Base-by-base conservation (phyloP, 73 alveolate species). In the Tetrahymena malaccensis region DNA sequence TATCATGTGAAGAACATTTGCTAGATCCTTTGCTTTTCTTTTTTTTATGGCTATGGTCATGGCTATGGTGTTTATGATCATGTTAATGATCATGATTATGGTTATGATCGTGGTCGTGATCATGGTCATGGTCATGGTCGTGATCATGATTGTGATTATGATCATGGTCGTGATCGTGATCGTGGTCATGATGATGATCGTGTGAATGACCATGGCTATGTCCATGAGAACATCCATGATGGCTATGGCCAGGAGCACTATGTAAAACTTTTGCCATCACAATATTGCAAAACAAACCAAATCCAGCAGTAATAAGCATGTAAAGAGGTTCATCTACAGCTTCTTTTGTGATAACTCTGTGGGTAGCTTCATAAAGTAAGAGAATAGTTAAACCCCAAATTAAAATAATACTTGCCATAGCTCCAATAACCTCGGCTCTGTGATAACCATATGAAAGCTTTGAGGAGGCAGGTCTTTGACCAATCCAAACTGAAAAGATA, bases 401-500 rank as follows among this genome's bases (percentile, higher is more conserved):
- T 85, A 98, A 95, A 10, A 97, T 89, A n/a, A 98, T 96, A 96
- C 98, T 96, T 22, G 97, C 99, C 89, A 98, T 93, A 25, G 99
- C 98, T 37, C 99, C 99, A 38, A 98, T 95, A 43, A 98, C 98
- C 94, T 98, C 99, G 0, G 99, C 98, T 84, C 99, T 85, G 93
- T 98, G 99, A 83, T 96, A 97, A 17, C 99, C 99, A 94, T 94
- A 98, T 25, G 98, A 95, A 97, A 97, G 95, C 93, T 94, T 94
- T 94, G 96, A 95, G 33, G 98, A 97, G 4, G 99, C 99, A 5
- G 98, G 98, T 93, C 95, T 94, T 83, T 95, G 58, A 43, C 98
- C 97, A 25, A 97, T 93, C 96, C 95, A 96, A 83, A 98, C 96
- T 0, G 99, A 97, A 85, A 97, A 93, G 44, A 98, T 98, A 16